Percentiles rank a stretch among this genome's conserved stretches.
Evolutionary conservation across 306 rosid species (phyloP).

Genomic region (Rosa lucieae): DNA sequence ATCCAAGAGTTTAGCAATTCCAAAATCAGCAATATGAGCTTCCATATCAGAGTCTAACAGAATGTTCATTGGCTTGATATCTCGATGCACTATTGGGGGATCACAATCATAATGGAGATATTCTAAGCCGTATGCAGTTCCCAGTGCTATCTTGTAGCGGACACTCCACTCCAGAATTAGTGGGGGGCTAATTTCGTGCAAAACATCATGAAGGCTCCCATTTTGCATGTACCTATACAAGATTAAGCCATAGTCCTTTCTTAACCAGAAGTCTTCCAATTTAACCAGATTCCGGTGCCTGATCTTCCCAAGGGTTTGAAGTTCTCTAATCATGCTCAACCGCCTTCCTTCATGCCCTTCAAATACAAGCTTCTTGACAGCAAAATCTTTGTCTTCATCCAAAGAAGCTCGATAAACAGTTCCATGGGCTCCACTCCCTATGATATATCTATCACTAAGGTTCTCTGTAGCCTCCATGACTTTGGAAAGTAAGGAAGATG

Average conservation of each 20-base stretch:
- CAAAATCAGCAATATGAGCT: constrained; percentile 78
- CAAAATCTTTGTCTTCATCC: constrained; percentile 46
- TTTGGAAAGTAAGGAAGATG: constrained; percentile 44
- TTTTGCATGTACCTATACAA: constrained; percentile 72
- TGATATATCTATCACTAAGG: constrained; percentile 51
- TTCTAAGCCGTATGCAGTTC: constrained; percentile 71
- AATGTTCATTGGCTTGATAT: constrained; percentile 79
- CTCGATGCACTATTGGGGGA: constrained; percentile 80
- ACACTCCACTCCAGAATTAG: constrained; percentile 56
- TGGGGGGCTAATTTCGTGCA: constrained; percentile 55
- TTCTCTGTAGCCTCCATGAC: constrained; percentile 66
- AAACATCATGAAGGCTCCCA: constrained; percentile 81
- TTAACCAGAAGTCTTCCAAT: constrained; percentile 64
- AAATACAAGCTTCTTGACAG: constrained; percentile 67
- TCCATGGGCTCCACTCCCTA: constrained; percentile 95
- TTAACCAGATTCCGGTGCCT: constrained; percentile 75
- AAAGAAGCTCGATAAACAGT: constrained; percentile 65
- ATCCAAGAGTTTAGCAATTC: constrained; percentile 79
- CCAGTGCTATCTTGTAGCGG: constrained; percentile 64
- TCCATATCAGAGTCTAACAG: constrained; percentile 82
- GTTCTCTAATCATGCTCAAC: constrained; percentile 65
- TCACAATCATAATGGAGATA: constrained; percentile 83
- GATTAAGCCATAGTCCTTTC: constrained; percentile 60
- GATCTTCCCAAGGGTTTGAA: constrained; percentile 56
- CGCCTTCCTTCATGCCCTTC: constrained; percentile 42